Evolutionary conservation across 202 grass and related monocot genomes (phyloP), one percentile per base, ranked within the genome.

Genomic region (Hordeum pubiflorum): DNA sequence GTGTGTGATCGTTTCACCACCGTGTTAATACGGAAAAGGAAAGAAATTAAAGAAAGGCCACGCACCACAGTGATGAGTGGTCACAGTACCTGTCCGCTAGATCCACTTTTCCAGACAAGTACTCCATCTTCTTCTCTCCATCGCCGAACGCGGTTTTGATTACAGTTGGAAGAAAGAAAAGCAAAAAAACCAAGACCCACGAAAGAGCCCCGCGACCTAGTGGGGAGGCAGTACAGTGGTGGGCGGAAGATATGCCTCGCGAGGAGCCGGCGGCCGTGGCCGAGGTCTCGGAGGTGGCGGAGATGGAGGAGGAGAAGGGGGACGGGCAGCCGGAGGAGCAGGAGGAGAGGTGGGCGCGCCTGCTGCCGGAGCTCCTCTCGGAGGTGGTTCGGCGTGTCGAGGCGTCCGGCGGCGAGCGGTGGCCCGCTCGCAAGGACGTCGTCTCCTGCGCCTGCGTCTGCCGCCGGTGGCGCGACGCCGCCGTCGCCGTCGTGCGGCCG

Each of bases 371-470:
- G 89, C 86, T 94, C 63, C 70, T 97, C 26, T 34, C 60, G 18
- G 94, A 97, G 62, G 87, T 94, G 29, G 89, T 97, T 32, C 72
- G 72, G 34, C 80, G 89, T 60, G 87, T 97, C 54, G 94, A 97
- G 89, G 83, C 75, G 43, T 86, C 81, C 70, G 88, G 83, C 24
- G 84, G 83, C 70, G 91, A 97, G 70, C 71, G 79, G 72, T 97
- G 94, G 94, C 94, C 91, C 57, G 81, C 79, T 50, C 79, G 91
- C 72, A 94, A 90, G 82, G 89, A 94, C 59, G 81, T 94, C 5
- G 89, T 97, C 23, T 92, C 86, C 33, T 94, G 81, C 37, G 94
- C 91, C 38, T 88, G 91, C 79, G 87, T 97, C 52, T 97, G 94
- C 83, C 88, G 86, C 36, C 57, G 84, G 11, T 92, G 94, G 91